phyloP scores from a whole-genome alignment of 805 yeast genomes.

The Lipomyces mesembrius region DNA sequence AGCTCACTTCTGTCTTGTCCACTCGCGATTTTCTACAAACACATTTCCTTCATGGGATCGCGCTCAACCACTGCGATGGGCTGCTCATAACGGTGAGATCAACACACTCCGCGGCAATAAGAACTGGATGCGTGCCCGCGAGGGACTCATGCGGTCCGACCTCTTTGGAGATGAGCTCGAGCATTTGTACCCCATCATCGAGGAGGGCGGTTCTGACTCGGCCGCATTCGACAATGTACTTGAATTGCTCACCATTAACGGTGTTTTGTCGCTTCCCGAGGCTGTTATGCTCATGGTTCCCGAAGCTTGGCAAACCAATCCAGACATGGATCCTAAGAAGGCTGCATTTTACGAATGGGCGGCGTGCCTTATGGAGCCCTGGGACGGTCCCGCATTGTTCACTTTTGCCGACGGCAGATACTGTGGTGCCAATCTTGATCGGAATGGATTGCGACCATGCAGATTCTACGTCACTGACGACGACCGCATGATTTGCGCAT shows the following conservation, averaged over 20 bases:
- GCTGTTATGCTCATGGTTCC: slow-evolving; percentile 97
- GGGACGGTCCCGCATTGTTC: slow-evolving; percentile 99
- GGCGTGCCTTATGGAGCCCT: slow-evolving; percentile 97
- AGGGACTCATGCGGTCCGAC: slow-evolving; percentile 89
- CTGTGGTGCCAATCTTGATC: slow-evolving; percentile 97
- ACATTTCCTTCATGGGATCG: slow-evolving; percentile 99
- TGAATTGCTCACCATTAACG: slow-evolving; percentile 88
- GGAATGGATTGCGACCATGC: slow-evolving; percentile 98
- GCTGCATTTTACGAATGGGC: slow-evolving; percentile 99
- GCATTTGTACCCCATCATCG: slow-evolving; percentile 89
- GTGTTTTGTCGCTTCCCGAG: slow-evolving; percentile 89
- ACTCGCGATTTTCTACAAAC: slow-evolving; percentile 95
- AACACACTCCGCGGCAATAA: slow-evolving; percentile 96
- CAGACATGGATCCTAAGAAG: slow-evolving; percentile 82
- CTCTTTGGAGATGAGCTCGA: slow-evolving; percentile 91
- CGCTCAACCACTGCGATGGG: slow-evolving; percentile 96
- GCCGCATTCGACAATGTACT: slow-evolving; percentile 97
- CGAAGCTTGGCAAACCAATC: slow-evolving; percentile 95
- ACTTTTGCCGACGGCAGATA: slow-evolving; percentile 96
- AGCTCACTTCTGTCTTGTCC: slow-evolving; percentile 94
- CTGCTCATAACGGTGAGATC: slow-evolving; percentile 98
- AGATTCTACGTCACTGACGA: slow-evolving; percentile 95
- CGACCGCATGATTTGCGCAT: slow-evolving; percentile 94
- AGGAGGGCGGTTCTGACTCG: slow-evolving; percentile 98
- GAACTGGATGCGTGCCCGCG: slow-evolving; percentile 99